Conservation (phyloP, 106 monocot species). For the Cymbidium sinense region DNA sequence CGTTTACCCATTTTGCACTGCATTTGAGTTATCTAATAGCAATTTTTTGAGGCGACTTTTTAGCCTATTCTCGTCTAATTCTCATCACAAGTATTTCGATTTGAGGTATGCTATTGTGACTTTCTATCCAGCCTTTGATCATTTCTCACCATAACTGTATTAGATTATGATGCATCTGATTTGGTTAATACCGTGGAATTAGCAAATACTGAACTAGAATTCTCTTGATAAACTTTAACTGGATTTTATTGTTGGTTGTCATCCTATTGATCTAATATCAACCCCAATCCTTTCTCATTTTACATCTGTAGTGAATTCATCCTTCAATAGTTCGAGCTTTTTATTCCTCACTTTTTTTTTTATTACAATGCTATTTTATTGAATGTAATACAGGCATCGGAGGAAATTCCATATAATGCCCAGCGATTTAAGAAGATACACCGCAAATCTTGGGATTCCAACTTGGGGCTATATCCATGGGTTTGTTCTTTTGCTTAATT, state of each 20-base stretch:
- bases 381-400: constrained; percentile 49
- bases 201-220: neutral
- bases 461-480: constrained; percentile 61
- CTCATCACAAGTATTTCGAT: neutral
- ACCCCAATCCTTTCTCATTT: neutral
- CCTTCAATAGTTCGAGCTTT: neutral
- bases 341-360: neutral
- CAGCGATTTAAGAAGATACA: constrained; percentile 70
- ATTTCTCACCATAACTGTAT: neutral
- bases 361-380: neutral
- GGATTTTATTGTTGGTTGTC: neutral
- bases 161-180: neutral
- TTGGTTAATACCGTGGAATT: neutral
- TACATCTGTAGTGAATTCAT: neutral
- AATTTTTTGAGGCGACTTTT: no score
- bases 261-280: neutral
- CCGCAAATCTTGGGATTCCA: constrained; percentile 42
- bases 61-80: no score
- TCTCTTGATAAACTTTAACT: neutral
- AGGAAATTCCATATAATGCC: constrained; percentile 43
- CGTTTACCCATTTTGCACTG: no score
- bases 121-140: neutral
- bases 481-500: constrained; percentile 39
- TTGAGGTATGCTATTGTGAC: neutral
- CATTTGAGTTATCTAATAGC: no score